Evolutionary conservation across 331 rosid species (phyloP), one percentile per base, ranked within the genome.

Genomic region (Malus hybrid): DNA sequence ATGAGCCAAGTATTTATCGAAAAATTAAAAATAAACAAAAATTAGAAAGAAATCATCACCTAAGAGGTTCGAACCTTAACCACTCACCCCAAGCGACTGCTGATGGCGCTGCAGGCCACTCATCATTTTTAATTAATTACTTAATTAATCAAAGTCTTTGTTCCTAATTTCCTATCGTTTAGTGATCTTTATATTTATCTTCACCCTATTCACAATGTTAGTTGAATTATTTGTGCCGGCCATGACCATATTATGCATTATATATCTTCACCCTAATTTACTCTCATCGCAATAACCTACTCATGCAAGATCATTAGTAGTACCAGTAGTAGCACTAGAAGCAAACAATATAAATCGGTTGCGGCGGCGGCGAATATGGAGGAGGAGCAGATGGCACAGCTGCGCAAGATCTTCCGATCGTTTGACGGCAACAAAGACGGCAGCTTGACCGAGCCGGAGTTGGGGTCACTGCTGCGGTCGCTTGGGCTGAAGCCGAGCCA

Each of bases 51-150:
- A 55, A 6, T 0, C 90, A 91, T 82, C 89, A 90, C 87, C 90
- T 87, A 91, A 83, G 91, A 87, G 91, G 87, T 88, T 90, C 90
- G 90, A 88, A 86, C 96, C 90, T 90, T 88, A 89, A 93, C 97
- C 96, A 91, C 97, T 91, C 93, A 89, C 96, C 92, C 93, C 89
- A 91, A 89, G 92, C 90, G 90, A 42, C 84, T 93, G 8, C 11
- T 62, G 39, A 4, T 28, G 67, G 0, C 3, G 29, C 0, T 28
- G 29, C 29, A 28, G 29, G 29, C 29, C 29, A 28, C 29, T 28
- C 29, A 28, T 28, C 29, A 28, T 28, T 28, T 28, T 28, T 28
- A 28, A 28, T 28, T 28, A 28, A 28, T 28, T 28, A 28, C 29
- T 28, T 28, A 28, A 28, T 28, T 28, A 28, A 28, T 28, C 29